A percentile compares a stretch with the other conserved stretches of the same genome.
phyloP scores from a whole-genome alignment of 352 stramenopile genomes.

The Phytophthora uliginosa region DNA sequence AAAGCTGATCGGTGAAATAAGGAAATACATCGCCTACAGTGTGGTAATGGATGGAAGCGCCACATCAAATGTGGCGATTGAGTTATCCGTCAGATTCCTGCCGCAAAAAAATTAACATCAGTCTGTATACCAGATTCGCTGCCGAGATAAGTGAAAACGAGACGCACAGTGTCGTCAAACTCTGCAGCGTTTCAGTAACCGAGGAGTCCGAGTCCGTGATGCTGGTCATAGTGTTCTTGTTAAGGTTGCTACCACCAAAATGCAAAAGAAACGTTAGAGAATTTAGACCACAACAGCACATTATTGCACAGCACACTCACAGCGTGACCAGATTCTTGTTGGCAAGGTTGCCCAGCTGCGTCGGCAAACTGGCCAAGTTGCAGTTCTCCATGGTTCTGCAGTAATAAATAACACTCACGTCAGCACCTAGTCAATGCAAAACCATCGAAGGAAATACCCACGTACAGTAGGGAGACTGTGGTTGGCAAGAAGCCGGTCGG shows the following conservation, averaged over 20 bases:
- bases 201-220: constrained; percentile 45
- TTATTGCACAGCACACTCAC: constrained; percentile 39
- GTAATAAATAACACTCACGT: constrained; percentile 1
- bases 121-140: neutral
- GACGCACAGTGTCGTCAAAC: constrained; percentile 55
- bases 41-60: constrained; percentile 46
- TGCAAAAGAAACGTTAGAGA: neutral
- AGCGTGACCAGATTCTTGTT: constrained; percentile 59
- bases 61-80: constrained; percentile 54
- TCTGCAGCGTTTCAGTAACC: constrained; percentile 48
- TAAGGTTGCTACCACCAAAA: constrained; percentile 48
- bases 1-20: neutral
- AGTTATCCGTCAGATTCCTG: constrained; percentile 62
- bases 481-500: constrained; percentile 60
- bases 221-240: constrained; percentile 67
- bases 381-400: constrained; percentile 77
- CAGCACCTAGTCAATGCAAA: constrained; percentile 11
- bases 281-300: neutral
- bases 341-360: constrained; percentile 55
- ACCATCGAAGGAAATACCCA: neutral
- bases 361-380: constrained; percentile 60
- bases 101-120: constrained; percentile 3
- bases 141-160: neutral
- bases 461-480: constrained; percentile 56
- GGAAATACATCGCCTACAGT: constrained; percentile 37